Conservation (phyloP, 2,329 filamentous ascomycete genomes). For the Calonectria pseudoreteaudii region DNA sequence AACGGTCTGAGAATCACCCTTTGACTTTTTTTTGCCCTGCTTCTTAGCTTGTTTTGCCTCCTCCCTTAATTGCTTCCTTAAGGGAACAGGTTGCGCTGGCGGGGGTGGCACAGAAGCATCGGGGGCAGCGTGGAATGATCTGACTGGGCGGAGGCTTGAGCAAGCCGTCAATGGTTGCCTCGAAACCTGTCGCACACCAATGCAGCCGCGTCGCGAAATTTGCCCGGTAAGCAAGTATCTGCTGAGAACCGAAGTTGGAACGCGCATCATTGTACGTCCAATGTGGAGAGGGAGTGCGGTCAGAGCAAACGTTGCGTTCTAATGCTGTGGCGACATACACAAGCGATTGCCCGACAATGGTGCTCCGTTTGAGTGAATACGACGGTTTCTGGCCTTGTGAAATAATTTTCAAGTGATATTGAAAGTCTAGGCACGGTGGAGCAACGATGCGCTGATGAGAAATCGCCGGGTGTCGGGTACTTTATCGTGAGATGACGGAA, state of each 20-base stretch:
- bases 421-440: neutral
- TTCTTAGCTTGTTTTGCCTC: constrained; percentile 78
- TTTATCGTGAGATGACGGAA: neutral
- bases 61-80: constrained; percentile 80
- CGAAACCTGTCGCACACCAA: constrained; percentile 37
- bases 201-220: constrained; percentile 56
- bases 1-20: constrained; percentile 62
- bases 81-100: constrained; percentile 55
- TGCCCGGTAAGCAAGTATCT: constrained; percentile 62
- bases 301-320: neutral
- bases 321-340: neutral
- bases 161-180: constrained; percentile 30
- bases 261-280: constrained; percentile 55
- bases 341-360: neutral
- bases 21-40: constrained; percentile 63
- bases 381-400: neutral
- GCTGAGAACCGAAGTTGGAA: constrained; percentile 57
- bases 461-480: constrained; percentile 1
- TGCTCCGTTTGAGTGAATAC: neutral
- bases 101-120: constrained; percentile 35
- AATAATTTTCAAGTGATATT: neutral
- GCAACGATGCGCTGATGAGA: neutral
- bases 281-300: neutral
- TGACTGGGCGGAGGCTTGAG: constrained; percentile 32
- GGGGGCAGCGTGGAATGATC: constrained; percentile 48